A percentile compares a stretch with the other conserved stretches of the same genome.
Conservation (phyloP, 2,329 filamentous ascomycete species). For the Pyricularia sp. region DNA sequence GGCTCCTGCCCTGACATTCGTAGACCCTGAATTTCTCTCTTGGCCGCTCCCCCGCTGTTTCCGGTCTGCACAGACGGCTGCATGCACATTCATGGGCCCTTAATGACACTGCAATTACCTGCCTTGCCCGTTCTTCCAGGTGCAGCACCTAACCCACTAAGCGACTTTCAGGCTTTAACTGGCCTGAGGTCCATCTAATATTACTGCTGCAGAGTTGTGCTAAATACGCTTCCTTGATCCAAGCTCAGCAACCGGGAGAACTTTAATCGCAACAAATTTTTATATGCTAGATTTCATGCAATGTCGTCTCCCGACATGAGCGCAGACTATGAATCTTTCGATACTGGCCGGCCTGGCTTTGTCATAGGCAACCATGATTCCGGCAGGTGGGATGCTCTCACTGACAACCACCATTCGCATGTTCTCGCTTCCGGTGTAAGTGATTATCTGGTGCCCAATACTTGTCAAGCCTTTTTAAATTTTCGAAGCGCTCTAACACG, state of each 20-base stretch:
- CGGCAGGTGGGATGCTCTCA: slow-evolving; percentile 47
- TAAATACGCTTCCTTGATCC: background rate
- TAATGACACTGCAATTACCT: background rate
- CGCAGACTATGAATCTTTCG: slow-evolving; percentile 17
- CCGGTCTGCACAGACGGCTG: background rate
- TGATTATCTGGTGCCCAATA: slow-evolving; percentile 9
- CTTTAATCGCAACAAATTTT: background rate
- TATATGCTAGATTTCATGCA: background rate
- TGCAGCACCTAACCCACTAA: background rate
- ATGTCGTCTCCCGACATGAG: background rate
- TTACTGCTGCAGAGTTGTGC: background rate
- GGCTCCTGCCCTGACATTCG: background rate
- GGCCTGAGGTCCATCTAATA: background rate
- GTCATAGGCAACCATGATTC: slow-evolving; percentile 71
- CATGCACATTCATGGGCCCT: background rate
- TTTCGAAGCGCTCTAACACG: slow-evolving; percentile 5
- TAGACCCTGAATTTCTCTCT: background rate
- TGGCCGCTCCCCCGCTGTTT: background rate
- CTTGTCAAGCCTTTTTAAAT: background rate
- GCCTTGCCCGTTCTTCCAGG: background rate
- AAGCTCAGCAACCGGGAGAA: background rate
- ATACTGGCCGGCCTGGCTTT: slow-evolving; percentile 35
- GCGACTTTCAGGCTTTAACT: background rate
- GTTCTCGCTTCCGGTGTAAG: slow-evolving; percentile 62
- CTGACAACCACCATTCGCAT: slow-evolving; percentile 54